phyloP scores from a whole-genome alignment of 2,329 filamentous ascomycete genomes.

The Aspergillus persii region DNA sequence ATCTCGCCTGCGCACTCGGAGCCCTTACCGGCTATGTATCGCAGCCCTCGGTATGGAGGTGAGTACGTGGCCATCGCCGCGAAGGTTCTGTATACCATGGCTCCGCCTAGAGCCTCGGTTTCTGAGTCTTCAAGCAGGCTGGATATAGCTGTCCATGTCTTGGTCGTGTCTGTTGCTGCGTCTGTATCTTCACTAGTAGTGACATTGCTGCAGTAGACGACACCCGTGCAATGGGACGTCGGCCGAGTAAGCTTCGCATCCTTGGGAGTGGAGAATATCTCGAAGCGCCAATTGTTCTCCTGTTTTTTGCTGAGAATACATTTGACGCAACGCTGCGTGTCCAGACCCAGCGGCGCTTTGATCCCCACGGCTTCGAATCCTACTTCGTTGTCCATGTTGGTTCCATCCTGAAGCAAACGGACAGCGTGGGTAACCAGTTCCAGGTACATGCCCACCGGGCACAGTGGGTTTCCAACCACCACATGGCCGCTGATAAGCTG shows the following conservation, averaged over 20 bases:
- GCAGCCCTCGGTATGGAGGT: not conserved
- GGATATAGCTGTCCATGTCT: not conserved
- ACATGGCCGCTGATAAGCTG: constrained; percentile 8
- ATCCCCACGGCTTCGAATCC: not conserved
- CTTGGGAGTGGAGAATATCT: not conserved
- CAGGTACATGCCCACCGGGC: constrained; percentile 14
- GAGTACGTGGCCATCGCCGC: not conserved
- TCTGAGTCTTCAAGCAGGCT: not conserved
- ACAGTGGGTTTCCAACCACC: constrained; percentile 7
- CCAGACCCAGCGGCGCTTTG: no score
- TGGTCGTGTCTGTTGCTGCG: not conserved
- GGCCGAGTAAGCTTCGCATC: not conserved
- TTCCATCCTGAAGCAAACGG: not conserved
- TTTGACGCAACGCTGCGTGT: not conserved
- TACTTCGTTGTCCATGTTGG: no score
- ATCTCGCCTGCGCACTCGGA: constrained; percentile 16
- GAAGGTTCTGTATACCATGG: not conserved
- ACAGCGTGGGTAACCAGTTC: constrained; percentile 5
- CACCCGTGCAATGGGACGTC: not conserved
- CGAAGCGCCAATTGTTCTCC: not conserved
- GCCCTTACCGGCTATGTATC: not conserved
- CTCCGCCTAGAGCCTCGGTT: not conserved
- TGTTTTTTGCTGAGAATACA: not conserved
- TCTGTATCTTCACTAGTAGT: not conserved
- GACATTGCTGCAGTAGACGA: not conserved